phyloP scores from a whole-genome alignment of 2,329 filamentous ascomycete species.

The Intubia oerlemansii region DNA sequence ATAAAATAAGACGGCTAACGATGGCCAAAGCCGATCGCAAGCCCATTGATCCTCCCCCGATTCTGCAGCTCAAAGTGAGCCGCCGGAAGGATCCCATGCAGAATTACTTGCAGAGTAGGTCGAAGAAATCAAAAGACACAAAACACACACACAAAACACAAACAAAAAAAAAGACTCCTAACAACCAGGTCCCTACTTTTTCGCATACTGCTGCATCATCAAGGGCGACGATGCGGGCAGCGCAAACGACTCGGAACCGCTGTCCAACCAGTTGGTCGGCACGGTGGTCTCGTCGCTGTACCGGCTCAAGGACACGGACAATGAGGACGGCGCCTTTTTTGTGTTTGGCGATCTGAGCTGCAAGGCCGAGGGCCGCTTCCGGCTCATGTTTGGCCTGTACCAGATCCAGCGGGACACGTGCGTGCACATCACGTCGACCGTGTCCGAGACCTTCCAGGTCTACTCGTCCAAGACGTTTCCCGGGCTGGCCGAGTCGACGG shows the following conservation, averaged over 20 bases:
- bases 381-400: constrained; percentile 58
- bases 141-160: constrained; percentile 6
- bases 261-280: constrained; percentile 39
- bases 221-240: constrained; percentile 19
- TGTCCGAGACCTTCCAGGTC: constrained; percentile 48
- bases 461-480: constrained; percentile 41
- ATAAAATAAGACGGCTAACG: no score
- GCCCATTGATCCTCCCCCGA: constrained; percentile 71
- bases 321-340: constrained; percentile 54
- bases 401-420: constrained; percentile 32
- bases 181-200: constrained; percentile 28
- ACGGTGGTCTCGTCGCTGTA: constrained; percentile 65
- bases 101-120: constrained; percentile 36
- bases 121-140: not conserved
- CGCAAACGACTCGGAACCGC: constrained; percentile 14
- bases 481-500: constrained; percentile 40
- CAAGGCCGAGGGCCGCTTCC: constrained; percentile 48
- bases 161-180: no score
- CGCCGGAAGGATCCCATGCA: constrained; percentile 22
- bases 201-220: constrained; percentile 23
- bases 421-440: constrained; percentile 17
- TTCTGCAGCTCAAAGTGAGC: constrained; percentile 45
- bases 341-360: constrained; percentile 80
- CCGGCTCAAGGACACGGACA: constrained; percentile 57
- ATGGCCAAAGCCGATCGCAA: constrained; percentile 56